These are phyloP conservation scores for Ormosia emarginata DNA, from an alignment of 306 rosid genomes.

Conservation along the genomic window DNA sequence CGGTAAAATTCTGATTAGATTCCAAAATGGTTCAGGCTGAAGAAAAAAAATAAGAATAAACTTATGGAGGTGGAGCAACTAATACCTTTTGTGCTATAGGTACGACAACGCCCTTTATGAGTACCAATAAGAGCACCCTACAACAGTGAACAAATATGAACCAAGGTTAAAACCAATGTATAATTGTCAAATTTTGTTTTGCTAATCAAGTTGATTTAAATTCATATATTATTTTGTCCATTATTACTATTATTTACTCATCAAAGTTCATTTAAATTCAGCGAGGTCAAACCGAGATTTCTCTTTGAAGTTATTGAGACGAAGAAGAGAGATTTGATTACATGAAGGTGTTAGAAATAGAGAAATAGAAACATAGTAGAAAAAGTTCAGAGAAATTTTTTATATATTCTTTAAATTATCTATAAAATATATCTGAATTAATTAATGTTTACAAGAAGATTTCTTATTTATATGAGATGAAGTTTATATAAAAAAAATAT, in stretches of 20 bases:
- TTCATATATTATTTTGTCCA: too few relatives aligned
- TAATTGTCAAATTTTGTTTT: not conserved
- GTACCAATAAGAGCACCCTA: slow-evolving; percentile 69
- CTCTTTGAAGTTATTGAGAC: not conserved
- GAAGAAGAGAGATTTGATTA: not conserved
- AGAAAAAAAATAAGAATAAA: not conserved
- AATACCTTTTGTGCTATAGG: slow-evolving; percentile 54
- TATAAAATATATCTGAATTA: too few relatives aligned
- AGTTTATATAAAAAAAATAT: too few relatives aligned
- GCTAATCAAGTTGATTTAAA: not conserved
- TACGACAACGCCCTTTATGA: slow-evolving; percentile 58
- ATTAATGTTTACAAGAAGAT: too few relatives aligned
- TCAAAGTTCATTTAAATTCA: not conserved
- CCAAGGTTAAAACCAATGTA: not conserved
- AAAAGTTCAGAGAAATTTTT: too few relatives aligned
- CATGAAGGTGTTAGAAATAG: too few relatives aligned
- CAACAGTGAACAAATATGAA: not conserved
- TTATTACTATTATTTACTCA: too few relatives aligned
- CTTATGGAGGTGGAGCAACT: not conserved
- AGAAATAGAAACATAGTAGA: too few relatives aligned
- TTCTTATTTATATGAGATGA: too few relatives aligned
- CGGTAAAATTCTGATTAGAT: not conserved
- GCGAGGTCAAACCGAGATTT: not conserved
- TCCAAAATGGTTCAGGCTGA: not conserved
- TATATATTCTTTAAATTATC: too few relatives aligned